Percentiles rank a stretch among this genome's conserved stretches.
These are phyloP conservation scores for Globisporangium iwayamae DNA, from an alignment of 352 stramenopile genomes.

Conservation along the genomic window DNA sequence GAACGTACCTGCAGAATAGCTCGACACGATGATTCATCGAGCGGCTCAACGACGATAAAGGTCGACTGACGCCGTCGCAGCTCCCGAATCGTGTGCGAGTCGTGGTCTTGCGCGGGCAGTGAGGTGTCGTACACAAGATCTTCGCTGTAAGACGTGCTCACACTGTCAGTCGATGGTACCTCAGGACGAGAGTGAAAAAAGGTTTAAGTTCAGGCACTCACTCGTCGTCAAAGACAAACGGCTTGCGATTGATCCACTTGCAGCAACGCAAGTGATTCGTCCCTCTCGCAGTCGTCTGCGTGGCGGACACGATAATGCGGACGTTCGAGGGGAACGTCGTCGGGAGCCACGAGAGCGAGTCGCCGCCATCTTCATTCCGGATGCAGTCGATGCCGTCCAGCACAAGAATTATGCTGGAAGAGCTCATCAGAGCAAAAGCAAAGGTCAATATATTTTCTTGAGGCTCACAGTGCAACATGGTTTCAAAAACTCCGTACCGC, in stretches of 20 bases:
- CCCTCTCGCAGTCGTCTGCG: conserved; percentile 26
- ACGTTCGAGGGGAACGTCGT: conserved; percentile 66
- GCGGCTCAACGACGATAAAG: conserved; percentile 66
- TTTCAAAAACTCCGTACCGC: conserved; percentile 17
- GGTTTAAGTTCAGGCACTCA: conserved; percentile 17
- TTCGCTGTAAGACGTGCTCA: conserved; percentile 21
- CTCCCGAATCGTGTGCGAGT: conserved; percentile 73
- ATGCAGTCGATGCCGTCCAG: conserved; percentile 82
- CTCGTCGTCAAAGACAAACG: conserved; percentile 62
- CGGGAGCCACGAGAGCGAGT: conserved; percentile 83
- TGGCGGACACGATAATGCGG: conserved; percentile 71
- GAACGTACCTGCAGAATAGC: conserved; percentile 43
- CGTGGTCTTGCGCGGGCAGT: conserved; percentile 32
- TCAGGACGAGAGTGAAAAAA: background rate
- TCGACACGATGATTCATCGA: conserved; percentile 66
- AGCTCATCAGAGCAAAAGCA: background rate
- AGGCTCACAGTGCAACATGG: too few species aligned
- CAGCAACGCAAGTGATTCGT: conserved; percentile 35
- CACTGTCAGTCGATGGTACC: background rate
- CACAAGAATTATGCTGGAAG: conserved; percentile 58
- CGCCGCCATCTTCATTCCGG: conserved; percentile 72
- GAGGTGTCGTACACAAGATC: conserved; percentile 68
- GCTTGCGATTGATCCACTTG: conserved; percentile 38
- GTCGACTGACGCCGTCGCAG: conserved; percentile 53
- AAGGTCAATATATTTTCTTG: too few species aligned